Base-by-base conservation (phyloP, 805 yeast genomes). In the Kluyveromyces lactis region DNA sequence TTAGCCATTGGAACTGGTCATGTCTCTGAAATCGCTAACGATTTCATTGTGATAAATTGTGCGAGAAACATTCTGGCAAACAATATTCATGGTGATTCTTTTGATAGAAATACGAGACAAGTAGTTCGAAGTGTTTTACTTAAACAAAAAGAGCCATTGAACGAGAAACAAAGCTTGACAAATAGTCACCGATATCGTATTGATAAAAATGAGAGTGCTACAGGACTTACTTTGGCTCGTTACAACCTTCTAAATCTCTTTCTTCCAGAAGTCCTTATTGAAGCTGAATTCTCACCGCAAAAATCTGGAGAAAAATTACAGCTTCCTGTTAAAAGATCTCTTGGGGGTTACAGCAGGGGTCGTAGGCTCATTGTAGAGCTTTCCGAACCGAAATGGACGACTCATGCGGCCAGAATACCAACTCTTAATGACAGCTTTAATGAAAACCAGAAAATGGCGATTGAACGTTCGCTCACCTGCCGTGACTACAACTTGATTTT, bases 121-220 rank as follows among this genome's bases (percentile, higher is more conserved):
- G 64, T 64, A 0, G 75, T 73, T 47, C 66, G 64, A 47, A 68
- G 81, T 29, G 77, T 73, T 8, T 53, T 77, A 29, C 30, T 27
- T 27, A n/a, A n/a, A n/a, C 16, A 23, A 13, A 34, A 15, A 26
- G 11, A n/a, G 5, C 43, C 40, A 39, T 51, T 51, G 19, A 36
- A 46, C 30, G 26, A 26, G 48, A 44, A 38, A 41, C 28, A 36
- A 35, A 37, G 47, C 33, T 32, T 40, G n/a, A 18, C 11, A 13
- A 31, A 21, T 32, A 26, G 31, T 10, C 18, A 16, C 6, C 5
- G 33, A 8, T 86, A 74, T 47, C 67, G 97, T 40, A 68, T 89
- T 18, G 97, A 90, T 55, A 79, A 76, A 52, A 94, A 87, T 59
- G 87, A 80, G 34, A 72, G 79, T 62, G 80, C 75, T 40, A 78